Conservation (phyloP, 768 basidiomycete species). For the Boletus vinaceobasis region DNA sequence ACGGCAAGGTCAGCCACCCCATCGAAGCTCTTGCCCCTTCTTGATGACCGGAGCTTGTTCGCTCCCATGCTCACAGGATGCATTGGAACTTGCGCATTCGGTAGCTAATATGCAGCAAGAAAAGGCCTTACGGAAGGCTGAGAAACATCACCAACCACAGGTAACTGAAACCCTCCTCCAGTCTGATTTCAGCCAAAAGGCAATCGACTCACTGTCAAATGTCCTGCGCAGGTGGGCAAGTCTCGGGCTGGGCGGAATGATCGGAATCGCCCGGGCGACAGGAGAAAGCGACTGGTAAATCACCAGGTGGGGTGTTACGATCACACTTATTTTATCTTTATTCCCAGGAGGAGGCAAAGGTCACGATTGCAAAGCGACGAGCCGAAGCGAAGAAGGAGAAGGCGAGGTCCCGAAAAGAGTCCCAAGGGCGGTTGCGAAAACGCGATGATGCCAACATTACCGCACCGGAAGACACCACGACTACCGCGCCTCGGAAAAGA, state of each 20-base stretch:
- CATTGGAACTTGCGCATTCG: constrained; percentile 43
- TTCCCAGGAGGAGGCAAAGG: constrained; percentile 43
- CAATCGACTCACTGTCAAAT: constrained; percentile 17
- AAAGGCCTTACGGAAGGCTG: constrained; percentile 37
- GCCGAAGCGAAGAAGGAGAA: constrained; percentile 40
- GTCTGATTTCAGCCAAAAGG: constrained; percentile 13
- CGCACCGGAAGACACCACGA: constrained; percentile 5
- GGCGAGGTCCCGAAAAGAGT: constrained; percentile 30
- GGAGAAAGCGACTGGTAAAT: constrained; percentile 40
- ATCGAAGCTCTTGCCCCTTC: constrained; percentile 10
- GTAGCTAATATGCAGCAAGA: constrained; percentile 47
- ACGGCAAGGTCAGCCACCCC: constrained; percentile 30
- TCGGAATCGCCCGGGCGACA: constrained; percentile 23
- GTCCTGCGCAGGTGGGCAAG: constrained; percentile 25
- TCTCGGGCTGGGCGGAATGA: constrained; percentile 26
- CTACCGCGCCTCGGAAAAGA: constrained; percentile 30
- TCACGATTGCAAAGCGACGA: constrained; percentile 35
- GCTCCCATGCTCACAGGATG: constrained; percentile 37
- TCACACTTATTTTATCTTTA: constrained; percentile 10
- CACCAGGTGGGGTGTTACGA: constrained; percentile 11
- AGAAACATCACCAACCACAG: constrained; percentile 41
- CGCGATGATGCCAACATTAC: constrained; percentile 9
- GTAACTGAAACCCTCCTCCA: constrained; percentile 20
- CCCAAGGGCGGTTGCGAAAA: constrained; percentile 11
- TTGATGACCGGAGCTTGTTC: constrained; percentile 20